phyloP scores from a whole-genome alignment of 306 rosid species.

The Spatholobus suberectus region DNA sequence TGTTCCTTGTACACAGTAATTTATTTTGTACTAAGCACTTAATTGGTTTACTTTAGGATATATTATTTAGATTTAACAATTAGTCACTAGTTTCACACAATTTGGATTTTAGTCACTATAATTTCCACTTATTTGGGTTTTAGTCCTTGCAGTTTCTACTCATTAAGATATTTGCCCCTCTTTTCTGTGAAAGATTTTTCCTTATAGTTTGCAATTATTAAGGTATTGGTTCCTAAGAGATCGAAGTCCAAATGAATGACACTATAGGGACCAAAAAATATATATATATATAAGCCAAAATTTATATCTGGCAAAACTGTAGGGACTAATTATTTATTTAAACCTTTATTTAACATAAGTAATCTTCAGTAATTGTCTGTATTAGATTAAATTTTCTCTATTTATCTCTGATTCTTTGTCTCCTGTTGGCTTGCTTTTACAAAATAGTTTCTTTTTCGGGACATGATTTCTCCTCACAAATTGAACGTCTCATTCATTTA shows the following conservation, averaged over 20 bases:
- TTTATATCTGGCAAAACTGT: not conserved
- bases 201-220: not conserved
- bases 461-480: not conserved
- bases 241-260: not conserved
- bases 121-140: not conserved
- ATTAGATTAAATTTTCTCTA: not conserved
- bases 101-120: not conserved
- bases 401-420: not conserved
- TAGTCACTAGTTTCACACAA: not conserved
- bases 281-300: no score
- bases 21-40: not conserved
- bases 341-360: not conserved
- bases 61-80: not conserved
- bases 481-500: slow-evolving; percentile 21
- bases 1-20: not conserved
- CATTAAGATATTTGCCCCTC: not conserved
- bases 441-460: not conserved
- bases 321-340: not conserved
- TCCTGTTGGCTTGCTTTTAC: not conserved
- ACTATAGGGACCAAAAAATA: no score
- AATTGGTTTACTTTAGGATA: not conserved
- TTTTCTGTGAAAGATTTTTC: not conserved
- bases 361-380: not conserved
- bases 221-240: not conserved
- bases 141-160: not conserved